These are phyloP conservation scores for Tetrahymena malaccensis DNA, from an alignment of 73 alveolate species.

Conservation along the genomic window DNA sequence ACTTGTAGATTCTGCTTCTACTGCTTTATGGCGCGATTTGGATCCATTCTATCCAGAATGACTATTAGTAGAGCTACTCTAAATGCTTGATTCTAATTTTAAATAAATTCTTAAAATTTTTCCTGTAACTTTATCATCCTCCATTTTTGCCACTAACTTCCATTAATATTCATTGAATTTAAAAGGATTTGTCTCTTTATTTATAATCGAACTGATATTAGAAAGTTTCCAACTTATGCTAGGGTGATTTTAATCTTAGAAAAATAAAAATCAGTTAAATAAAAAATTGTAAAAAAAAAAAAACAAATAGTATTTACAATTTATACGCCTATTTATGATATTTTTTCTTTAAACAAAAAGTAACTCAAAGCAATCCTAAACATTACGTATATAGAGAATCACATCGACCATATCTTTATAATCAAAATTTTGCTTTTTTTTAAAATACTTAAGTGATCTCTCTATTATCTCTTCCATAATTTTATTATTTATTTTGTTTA, in stretches of 20 bases:
- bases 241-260: slow-evolving; percentile 21
- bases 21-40: not conserved
- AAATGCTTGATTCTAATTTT: not conserved
- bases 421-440: slow-evolving; percentile 17
- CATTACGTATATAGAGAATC: not conserved
- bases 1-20: not conserved
- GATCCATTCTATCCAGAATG: not conserved
- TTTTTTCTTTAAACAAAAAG: not conserved
- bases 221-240: slow-evolving; percentile 41
- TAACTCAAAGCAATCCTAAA: not conserved
- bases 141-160: slow-evolving; percentile 43
- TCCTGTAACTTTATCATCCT: slow-evolving; percentile 3
- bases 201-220: slow-evolving; percentile 20
- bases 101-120: slow-evolving; percentile 20
- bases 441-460: slow-evolving; percentile 27
- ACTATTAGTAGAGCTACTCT: not conserved
- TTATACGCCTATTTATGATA: not conserved
- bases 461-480: slow-evolving; percentile 35
- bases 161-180: slow-evolving; percentile 35
- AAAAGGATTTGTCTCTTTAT: slow-evolving; percentile 32
- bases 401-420: not conserved
- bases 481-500: slow-evolving; percentile 11
- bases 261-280: not conserved
- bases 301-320: not conserved
- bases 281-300: not conserved